A percentile compares a stretch with the other conserved stretches of the same genome.
phyloP scores from a whole-genome alignment of 2,329 filamentous ascomycete genomes.

The Penicillium occitanis region DNA sequence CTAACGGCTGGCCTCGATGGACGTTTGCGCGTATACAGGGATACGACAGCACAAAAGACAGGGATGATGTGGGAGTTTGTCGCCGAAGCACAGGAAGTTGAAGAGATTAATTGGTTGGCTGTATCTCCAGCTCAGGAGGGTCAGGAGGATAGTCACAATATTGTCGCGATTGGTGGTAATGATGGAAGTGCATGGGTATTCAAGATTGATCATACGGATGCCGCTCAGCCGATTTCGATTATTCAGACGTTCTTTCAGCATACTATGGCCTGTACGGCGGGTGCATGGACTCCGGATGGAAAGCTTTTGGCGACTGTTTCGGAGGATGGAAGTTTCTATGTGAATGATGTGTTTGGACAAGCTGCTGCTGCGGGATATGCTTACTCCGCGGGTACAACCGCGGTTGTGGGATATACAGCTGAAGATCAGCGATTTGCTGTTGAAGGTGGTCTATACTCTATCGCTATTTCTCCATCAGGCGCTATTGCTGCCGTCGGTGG shows the following conservation, averaged over 20 bases:
- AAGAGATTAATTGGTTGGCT: constrained; percentile 89
- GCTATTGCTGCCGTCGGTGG: constrained; percentile 82
- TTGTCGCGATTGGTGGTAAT: constrained; percentile 80
- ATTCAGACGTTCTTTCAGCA: constrained; percentile 92
- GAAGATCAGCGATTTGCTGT: constrained; percentile 88
- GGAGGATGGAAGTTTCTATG: constrained; percentile 84
- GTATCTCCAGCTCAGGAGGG: constrained; percentile 65
- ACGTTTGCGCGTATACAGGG: constrained; percentile 69
- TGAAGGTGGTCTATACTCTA: constrained; percentile 85
- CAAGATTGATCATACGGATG: constrained; percentile 69
- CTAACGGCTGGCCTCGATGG: constrained; percentile 89
- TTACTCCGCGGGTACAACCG: constrained; percentile 56
- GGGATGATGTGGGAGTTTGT: constrained; percentile 64
- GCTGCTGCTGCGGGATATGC: constrained; percentile 65
- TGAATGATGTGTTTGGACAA: constrained; percentile 86
- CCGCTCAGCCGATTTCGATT: constrained; percentile 67
- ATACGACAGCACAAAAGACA: constrained; percentile 46
- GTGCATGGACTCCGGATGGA: constrained; percentile 86
- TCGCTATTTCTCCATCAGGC: constrained; percentile 78
- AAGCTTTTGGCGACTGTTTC: constrained; percentile 81
- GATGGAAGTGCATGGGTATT: constrained; percentile 97
- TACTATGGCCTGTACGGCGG: constrained; percentile 80
- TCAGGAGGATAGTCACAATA: constrained; percentile 64
- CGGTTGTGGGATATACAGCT: constrained; percentile 73
- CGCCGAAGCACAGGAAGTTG: constrained; percentile 80